These are phyloP conservation scores for Cytospora leucostoma DNA, from an alignment of 2,329 filamentous ascomycete species.

Conservation along the genomic window DNA sequence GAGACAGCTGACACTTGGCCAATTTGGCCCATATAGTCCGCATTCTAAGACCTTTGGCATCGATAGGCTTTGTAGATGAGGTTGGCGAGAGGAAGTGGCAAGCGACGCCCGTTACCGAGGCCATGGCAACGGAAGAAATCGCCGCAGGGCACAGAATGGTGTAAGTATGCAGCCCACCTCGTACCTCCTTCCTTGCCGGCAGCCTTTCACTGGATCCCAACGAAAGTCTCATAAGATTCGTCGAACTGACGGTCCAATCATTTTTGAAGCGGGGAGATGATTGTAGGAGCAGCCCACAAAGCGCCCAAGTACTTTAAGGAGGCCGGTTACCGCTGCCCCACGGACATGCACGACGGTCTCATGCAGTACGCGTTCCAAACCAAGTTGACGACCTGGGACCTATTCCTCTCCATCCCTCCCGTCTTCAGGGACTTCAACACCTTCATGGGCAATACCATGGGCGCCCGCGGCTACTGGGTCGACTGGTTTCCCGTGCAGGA, in stretches of 20 bases:
- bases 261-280: constrained; percentile 28
- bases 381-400: constrained; percentile 32
- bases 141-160: constrained; percentile 33
- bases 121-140: constrained; percentile 34
- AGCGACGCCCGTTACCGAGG: constrained; percentile 32
- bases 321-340: constrained; percentile 32
- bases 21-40: constrained; percentile 22
- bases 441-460: constrained; percentile 37
- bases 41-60: constrained; percentile 31
- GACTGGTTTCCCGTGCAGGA: constrained; percentile 32
- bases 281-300: constrained; percentile 29
- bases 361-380: constrained; percentile 35
- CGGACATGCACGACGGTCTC: constrained; percentile 32
- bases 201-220: no score
- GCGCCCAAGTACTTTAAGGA: constrained; percentile 33
- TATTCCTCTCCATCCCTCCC: constrained; percentile 29
- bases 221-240: not conserved
- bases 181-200: not conserved
- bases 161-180: constrained; percentile 26
- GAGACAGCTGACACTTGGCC: not conserved
- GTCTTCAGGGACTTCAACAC: constrained; percentile 33
- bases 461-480: constrained; percentile 29
- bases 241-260: not conserved
- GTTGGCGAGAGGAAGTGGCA: constrained; percentile 31
- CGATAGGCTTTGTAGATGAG: constrained; percentile 33